Base-by-base conservation (phyloP, 2,329 filamentous ascomycete genomes). In the Fusarium tjaetaba region DNA sequence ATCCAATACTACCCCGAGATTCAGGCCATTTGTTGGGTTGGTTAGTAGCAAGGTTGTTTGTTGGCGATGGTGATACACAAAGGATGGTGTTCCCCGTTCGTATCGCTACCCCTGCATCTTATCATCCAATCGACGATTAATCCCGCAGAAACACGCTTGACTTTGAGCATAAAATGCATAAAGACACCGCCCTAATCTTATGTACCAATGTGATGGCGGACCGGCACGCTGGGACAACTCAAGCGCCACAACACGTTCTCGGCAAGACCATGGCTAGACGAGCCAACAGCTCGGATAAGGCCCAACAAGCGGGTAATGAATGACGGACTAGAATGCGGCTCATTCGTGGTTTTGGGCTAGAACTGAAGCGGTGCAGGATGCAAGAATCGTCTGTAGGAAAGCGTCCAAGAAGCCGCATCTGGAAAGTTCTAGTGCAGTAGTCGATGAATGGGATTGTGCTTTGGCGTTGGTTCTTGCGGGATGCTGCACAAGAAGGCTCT, bases 241-340 rank as follows among this genome's bases (percentile, higher is more conserved):
- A 22, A 59, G 26, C 67, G 65, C 67, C 65, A 65, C 66, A 32
- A 9, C 60, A 60, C 32, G 60, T 70, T 70, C 66, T 70, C 59
- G 48, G 38, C 55, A 38, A 16, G 45, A 43, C 22, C 38, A 28
- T 45, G 42, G 32, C 34, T 36, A 34, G 24, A 49, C 14, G 30
- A 55, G 38, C 61, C 61, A 64, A n/a, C 46, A 42, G 30, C 36
- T 24, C 28, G 52, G 42, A 20, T 42, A 55, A 42, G 36, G 38
- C 18, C 36, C 38, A 24, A 22, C 36, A 36, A 51, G 36, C 30
- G 36, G 61, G 30, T 32, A 39, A 32, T n/a, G 9, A 24, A 32
- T n/a, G 7, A 22, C 22, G 30, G 41, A 43, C 36, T 38, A 68
- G 42, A 55, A 63, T 42, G 57, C 39, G 51, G 51, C 43, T 70